Evolutionary conservation across 192 early-diverging fungal species (phyloP), one percentile per base, ranked within the genome.

Genomic region (Backusella liffmaniae): DNA sequence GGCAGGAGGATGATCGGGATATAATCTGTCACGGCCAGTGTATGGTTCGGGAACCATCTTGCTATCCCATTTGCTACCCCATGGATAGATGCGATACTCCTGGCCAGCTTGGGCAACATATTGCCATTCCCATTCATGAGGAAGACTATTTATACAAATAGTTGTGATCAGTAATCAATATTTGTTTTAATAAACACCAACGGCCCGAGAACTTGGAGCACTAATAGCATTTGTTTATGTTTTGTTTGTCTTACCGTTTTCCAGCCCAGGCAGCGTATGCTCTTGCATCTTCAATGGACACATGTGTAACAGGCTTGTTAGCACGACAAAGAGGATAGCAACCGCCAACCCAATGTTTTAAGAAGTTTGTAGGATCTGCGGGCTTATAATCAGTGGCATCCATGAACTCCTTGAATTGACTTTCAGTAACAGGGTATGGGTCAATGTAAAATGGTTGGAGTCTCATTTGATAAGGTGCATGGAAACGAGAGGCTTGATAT

Each of bases 101-200:
- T 32, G 29, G 4, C 75, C 75, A 21, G 39, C 75, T 76, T 76
- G 75, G 32, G 75, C 75, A n/a, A 76, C 75, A 39, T 56, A 76
- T 46, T 76, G 75, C 75, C 75, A 76, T 67, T 76, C 75, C 75
- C 75, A 76, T 56, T 76, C 75, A 44, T 76, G 75, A 34, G 75
- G 75, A 34, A 76, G 44, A 30, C 75, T 76, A 76, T 30, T 15
- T 46, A 26, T 30, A 49, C 18, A 72, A 72, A 72, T 5, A 44
- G 7, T 26, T 29, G 12, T 62, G 26, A 29, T 62, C 26, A 62
- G 56, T 62, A 62, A 62, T 8, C 56, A 62, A 29, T 62, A 29
- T 62, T 62, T 23, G 26, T 62, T 62, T 62, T 62, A 26, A 29
- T 62, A 62, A 62, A 29, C 56, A 29, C 56, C 56, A 23, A 62